Evolutionary conservation across 2,329 filamentous ascomycete species (phyloP).

Genomic region (Colletotrichum aenigma): DNA sequence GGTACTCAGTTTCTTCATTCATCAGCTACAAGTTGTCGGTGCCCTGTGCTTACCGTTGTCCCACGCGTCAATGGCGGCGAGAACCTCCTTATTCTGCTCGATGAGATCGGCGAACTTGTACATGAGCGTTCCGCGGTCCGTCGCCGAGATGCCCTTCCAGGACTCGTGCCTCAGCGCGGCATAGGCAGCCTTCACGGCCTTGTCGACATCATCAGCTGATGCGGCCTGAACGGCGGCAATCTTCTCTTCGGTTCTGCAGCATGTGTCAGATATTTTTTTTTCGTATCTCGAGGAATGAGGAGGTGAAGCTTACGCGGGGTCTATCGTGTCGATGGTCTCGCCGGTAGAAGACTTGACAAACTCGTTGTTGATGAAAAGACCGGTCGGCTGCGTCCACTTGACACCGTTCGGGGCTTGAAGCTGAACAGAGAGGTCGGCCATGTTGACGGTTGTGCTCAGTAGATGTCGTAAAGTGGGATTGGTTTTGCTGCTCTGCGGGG

Average conservation of each 20-base stretch:
- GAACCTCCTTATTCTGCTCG: conserved; percentile 60
- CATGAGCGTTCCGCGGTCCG: conserved; percentile 72
- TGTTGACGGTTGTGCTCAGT: not conserved
- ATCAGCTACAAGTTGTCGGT: not conserved
- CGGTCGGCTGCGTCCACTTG: conserved; percentile 69
- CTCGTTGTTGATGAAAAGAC: conserved; percentile 80
- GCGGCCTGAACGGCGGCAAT: conserved; percentile 73
- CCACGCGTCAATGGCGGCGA: conserved; percentile 72
- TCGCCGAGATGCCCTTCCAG: conserved; percentile 71
- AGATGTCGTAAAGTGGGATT: not conserved
- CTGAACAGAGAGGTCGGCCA: conserved; percentile 42
- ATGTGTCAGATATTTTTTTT: not conserved
- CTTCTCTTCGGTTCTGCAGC: conserved; percentile 2
- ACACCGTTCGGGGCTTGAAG: conserved; percentile 73
- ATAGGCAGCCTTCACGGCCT: conserved; percentile 68
- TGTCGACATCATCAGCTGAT: conserved; percentile 66
- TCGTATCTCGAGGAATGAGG: not conserved
- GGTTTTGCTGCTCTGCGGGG: not conserved
- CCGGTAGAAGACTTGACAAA: conserved; percentile 64
- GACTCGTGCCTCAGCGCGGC: conserved; percentile 69
- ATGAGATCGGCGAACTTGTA: conserved; percentile 74
- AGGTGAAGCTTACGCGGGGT: conserved; percentile 55
- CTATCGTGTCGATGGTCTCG: conserved; percentile 66
- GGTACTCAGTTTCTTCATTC: not conserved
- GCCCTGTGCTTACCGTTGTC: conserved; percentile 46